Conservation (phyloP, 1,139 yeast genomes). For the Entelexis paramagnoliae region DNA sequence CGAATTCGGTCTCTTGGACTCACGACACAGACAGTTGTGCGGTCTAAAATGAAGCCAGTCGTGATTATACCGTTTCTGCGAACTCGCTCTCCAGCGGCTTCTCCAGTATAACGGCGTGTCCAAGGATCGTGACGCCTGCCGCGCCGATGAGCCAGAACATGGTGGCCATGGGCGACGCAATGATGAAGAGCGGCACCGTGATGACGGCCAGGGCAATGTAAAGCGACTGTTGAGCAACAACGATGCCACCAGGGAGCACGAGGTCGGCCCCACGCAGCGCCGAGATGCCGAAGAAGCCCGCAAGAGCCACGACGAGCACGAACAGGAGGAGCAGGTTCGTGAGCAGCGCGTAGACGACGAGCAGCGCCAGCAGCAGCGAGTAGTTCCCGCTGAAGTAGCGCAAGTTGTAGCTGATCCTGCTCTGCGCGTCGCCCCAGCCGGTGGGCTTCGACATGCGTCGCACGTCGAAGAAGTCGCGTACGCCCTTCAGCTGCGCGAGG, state of each 20-base stretch:
- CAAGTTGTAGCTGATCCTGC: constrained; percentile 75
- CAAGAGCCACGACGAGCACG: constrained; percentile 48
- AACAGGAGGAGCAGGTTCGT: constrained; percentile 77
- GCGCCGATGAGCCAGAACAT: constrained; percentile 97
- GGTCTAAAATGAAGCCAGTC: not conserved
- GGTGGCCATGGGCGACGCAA: constrained; percentile 90
- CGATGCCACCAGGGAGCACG: constrained; percentile 38
- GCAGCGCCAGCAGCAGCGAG: constrained; percentile 57
- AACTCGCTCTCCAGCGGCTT: constrained; percentile 96
- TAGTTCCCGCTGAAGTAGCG: constrained; percentile 85
- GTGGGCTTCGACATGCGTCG: constrained; percentile 84
- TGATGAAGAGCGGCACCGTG: constrained; percentile 78
- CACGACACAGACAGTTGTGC: too few species aligned
- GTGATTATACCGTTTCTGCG: constrained; percentile 53
- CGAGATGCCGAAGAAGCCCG: constrained; percentile 70
- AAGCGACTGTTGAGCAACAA: constrained; percentile 62
- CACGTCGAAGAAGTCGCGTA: constrained; percentile 87
- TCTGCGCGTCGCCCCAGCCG: constrained; percentile 80
- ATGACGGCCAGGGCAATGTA: constrained; percentile 65
- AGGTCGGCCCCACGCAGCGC: constrained; percentile 74
- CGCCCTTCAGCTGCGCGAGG: constrained; percentile 68
- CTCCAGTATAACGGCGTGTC: constrained; percentile 92
- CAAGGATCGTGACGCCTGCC: constrained; percentile 70
- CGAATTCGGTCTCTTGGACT: too few species aligned
- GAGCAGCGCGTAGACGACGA: constrained; percentile 60